phyloP scores from a whole-genome alignment of 305 asterid species.

The Fraxinus velutina region DNA sequence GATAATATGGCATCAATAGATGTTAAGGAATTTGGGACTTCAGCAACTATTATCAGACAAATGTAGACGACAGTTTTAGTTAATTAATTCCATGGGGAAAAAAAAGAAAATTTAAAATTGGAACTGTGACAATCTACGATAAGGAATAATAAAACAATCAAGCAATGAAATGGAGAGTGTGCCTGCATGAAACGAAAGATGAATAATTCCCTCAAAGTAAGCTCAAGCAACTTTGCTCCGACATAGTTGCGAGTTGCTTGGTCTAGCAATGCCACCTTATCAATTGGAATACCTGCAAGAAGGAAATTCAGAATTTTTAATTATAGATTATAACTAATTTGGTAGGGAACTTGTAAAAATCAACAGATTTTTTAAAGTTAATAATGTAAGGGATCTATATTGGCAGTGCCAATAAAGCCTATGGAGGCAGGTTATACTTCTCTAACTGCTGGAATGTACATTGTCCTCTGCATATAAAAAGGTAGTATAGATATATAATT shows the following conservation, averaged over 20 bases:
- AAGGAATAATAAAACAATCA: not conserved
- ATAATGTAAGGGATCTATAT: conserved; percentile 15
- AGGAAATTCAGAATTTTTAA: conserved; percentile 7
- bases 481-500: conserved; percentile 16
- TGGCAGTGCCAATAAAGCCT: not conserved
- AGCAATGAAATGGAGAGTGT: conserved; percentile 27
- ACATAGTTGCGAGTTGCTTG: conserved; percentile 83
- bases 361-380: not conserved
- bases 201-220: conserved; percentile 78
- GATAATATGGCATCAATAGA: not conserved
- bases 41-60: not conserved
- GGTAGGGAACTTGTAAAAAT: not conserved
- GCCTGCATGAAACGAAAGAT: conserved; percentile 93
- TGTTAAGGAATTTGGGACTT: not conserved
- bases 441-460: not conserved
- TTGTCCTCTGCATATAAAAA: not conserved
- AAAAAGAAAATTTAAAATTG: not conserved
- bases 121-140: not conserved
- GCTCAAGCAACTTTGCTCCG: conserved; percentile 79
- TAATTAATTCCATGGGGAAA: not conserved
- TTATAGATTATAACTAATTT: not conserved
- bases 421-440: not conserved
- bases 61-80: not conserved
- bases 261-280: conserved; percentile 71
- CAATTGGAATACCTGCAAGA: conserved; percentile 79